Conservation (phyloP, 805 yeast species). For the Ogataea zsoltii region DNA sequence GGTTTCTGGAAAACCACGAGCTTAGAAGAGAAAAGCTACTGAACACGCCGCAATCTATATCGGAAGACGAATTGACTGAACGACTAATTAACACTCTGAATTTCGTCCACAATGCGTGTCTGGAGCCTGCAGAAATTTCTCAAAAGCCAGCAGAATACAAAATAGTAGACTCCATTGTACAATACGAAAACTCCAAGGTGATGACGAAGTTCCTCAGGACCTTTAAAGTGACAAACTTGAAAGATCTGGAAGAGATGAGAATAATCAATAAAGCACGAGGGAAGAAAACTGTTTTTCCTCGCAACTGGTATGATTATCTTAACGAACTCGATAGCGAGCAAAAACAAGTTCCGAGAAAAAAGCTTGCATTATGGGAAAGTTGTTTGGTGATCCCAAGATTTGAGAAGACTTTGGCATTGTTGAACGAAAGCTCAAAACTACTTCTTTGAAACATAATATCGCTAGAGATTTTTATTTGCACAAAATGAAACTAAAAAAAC, state of each 20-base stretch:
- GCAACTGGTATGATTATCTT: conserved; percentile 18
- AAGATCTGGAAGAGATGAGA: conserved; percentile 5
- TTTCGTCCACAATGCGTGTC: conserved; percentile 29
- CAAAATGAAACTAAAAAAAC: neutral
- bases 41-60: neutral
- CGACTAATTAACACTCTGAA: conserved; percentile 27
- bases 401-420: conserved; percentile 22
- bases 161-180: conserved; percentile 21
- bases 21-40: conserved; percentile 14
- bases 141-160: conserved; percentile 12
- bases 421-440: conserved; percentile 24
- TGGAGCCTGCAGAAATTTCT: conserved; percentile 4
- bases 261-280: neutral
- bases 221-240: conserved; percentile 9
- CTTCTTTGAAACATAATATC: conserved; percentile 10
- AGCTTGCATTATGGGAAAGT: conserved; percentile 8
- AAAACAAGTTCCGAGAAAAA: conserved; percentile 2
- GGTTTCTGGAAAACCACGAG: conserved; percentile 27
- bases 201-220: conserved; percentile 2
- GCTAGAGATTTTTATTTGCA: conserved; percentile 5
- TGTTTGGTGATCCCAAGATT: conserved; percentile 12
- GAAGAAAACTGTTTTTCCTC: neutral
- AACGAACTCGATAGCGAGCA: conserved; percentile 2
- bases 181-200: conserved; percentile 25
- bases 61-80: conserved; percentile 11